Evolutionary conservation across 306 rosid species (phyloP), one percentile per base, ranked within the genome.

Genomic region (Gastrolobium bilobum): DNA sequence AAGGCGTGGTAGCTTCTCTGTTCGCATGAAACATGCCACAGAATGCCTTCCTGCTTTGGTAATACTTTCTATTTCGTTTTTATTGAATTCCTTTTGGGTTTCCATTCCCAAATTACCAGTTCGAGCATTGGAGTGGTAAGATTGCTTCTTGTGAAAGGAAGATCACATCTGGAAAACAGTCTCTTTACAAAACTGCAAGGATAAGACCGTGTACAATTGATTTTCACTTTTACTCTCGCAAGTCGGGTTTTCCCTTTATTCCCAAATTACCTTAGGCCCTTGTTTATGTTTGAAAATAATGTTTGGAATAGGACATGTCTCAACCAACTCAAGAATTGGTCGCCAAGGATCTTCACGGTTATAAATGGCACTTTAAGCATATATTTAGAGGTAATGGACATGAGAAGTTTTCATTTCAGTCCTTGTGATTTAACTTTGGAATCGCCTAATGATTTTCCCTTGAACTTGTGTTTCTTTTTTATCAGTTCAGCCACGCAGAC

Each of bases 351-450:
- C 98, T 93, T 80, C 95, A 93, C 79, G 98, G 97, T 33, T 86
- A 70, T 56, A 93, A 93, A 85, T 93, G 98, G 98, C 88, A 82
- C 74, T 90, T 93, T 83, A 93, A 88, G 82, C 98, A 93, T 62
- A 90, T 91, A 77, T 91, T 83, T 66, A 86, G 95, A 91, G 98
- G 98, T 90, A 85, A 47, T 73, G 30, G 60, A 30, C 52, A 34
- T 56, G 10, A 35, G 46, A 53, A 53, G 38, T 50, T 80, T 64
- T 79, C 42, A 11, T n/a, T 69, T n/a, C 48, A 5, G 60, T 70
- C 47, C n/a, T 66, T 63, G 58, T 40, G 64, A 44, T 61, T 84
- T 5, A 35, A 57, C 78, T 66, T 31, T 70, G 65, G 52, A 39
- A 34, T 73, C 14, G 33, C 56, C 10, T 67, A 43, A 63, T 13